phyloP scores from a whole-genome alignment of 306 rosid genomes.

The Boehmeria nivea region DNA sequence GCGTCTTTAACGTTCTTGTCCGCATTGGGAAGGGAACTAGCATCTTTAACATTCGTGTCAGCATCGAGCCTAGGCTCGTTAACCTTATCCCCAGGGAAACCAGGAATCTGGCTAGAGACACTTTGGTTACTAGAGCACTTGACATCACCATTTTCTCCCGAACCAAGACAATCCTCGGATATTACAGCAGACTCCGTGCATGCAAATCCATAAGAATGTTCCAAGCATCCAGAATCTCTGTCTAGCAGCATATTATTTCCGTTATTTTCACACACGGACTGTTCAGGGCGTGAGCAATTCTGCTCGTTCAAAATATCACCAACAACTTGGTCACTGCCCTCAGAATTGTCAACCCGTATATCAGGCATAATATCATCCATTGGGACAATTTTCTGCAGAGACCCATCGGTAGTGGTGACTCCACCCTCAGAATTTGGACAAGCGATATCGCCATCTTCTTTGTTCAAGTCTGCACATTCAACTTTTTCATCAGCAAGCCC shows the following conservation, averaged over 20 bases:
- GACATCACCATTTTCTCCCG: conserved; percentile 20
- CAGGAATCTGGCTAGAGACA: conserved; percentile 17
- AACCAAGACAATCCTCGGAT: conserved; percentile 26
- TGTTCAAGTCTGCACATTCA: conserved; percentile 31
- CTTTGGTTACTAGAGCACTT: conserved; percentile 21
- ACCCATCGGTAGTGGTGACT: conserved; percentile 29
- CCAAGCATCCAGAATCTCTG: conserved; percentile 23
- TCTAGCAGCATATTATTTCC: conserved; percentile 15
- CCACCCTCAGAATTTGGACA: conserved; percentile 25
- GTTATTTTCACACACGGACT: conserved; percentile 17
- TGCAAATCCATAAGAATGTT: conserved; percentile 30
- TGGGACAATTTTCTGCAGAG: conserved; percentile 17
- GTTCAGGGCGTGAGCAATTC: conserved; percentile 33
- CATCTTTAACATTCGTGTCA: no score
- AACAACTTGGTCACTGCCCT: conserved; percentile 24
- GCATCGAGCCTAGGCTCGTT: conserved; percentile 23
- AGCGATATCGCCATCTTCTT: conserved; percentile 31
- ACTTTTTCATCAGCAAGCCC: conserved; percentile 34
- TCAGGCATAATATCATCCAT: conserved; percentile 25
- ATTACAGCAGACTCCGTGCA: conserved; percentile 16
- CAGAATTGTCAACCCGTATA: conserved; percentile 17
- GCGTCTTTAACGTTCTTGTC: conserved; percentile 21
- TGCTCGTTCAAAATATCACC: conserved; percentile 26
- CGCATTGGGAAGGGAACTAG: no score
- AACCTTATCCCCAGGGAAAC: conserved; percentile 23